Evolutionary conservation across 305 asterid species (phyloP).

Genomic region (Ilex paraguariensis): DNA sequence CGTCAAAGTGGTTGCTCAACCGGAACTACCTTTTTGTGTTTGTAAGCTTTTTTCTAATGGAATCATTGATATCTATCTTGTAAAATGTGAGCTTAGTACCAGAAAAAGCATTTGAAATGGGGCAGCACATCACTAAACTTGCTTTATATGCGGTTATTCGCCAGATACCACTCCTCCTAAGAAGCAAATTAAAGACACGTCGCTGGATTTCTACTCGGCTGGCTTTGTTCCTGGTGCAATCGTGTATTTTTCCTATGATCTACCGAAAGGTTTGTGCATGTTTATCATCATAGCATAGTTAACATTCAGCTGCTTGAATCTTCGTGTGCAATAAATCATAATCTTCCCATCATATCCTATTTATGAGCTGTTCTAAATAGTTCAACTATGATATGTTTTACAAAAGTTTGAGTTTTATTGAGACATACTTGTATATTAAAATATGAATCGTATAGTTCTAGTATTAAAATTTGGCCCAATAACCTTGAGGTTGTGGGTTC

Average conservation of each 20-base stretch:
- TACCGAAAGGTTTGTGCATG: constrained; percentile 51
- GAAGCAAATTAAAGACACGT: constrained; percentile 63
- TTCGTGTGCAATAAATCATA: neutral
- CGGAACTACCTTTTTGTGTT: constrained; percentile 71
- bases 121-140: constrained; percentile 8
- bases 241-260: constrained; percentile 70
- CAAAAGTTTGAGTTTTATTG: too few relatives aligned
- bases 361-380: too few relatives aligned
- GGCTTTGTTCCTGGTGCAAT: constrained; percentile 94
- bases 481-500: too few relatives aligned
- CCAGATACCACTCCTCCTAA: constrained; percentile 97
- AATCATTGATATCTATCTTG: neutral
- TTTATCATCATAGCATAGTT: constrained; percentile 3
- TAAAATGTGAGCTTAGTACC: neutral
- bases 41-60: constrained; percentile 38
- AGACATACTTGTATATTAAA: too few relatives aligned
- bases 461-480: too few relatives aligned
- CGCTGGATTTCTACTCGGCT: constrained; percentile 76
- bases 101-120: constrained; percentile 11
- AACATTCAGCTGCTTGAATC: neutral
- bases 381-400: too few relatives aligned
- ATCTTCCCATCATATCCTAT: neutral
- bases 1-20: constrained; percentile 51
- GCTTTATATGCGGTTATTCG: constrained; percentile 14
- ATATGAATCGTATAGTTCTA: too few relatives aligned